Evolutionary conservation across 2,329 filamentous ascomycete species (phyloP).

Genomic region (Sporothrix mexicana): DNA sequence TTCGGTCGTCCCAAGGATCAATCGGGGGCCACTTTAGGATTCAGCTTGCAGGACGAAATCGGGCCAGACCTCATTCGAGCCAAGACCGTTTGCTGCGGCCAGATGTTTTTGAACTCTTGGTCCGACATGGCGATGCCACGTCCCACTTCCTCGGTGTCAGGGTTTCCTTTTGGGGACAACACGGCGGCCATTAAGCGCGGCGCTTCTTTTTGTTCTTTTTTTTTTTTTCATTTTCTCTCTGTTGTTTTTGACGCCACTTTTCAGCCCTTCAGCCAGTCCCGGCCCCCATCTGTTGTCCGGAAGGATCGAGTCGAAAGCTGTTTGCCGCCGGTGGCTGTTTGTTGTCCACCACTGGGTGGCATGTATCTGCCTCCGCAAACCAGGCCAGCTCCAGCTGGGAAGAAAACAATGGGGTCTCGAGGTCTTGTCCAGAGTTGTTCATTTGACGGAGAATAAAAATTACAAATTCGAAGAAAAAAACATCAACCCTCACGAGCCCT

Average conservation of each 20-base stretch:
- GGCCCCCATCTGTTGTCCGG: neutral
- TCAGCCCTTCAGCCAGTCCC: neutral
- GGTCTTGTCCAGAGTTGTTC: neutral
- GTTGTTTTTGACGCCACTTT: neutral
- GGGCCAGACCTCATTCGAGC: neutral
- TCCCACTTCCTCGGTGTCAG: neutral
- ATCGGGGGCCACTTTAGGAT: too few species aligned
- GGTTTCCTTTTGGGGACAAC: neutral
- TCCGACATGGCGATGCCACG: neutral
- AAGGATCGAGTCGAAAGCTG: neutral
- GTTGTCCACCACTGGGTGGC: neutral
- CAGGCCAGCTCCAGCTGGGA: neutral
- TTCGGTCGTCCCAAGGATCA: conserved; percentile 11
- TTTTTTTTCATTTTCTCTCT: neutral
- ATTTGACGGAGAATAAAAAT: neutral
- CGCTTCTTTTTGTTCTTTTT: conserved; percentile 5
- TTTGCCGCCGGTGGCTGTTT: conserved; percentile 6
- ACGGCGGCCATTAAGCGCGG: neutral
- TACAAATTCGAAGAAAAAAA: too few species aligned
- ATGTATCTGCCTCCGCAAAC: neutral
- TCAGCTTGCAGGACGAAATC: conserved; percentile 5
- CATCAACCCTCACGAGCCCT: too few species aligned
- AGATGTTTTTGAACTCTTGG: neutral
- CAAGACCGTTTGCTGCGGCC: neutral
- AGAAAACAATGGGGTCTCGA: neutral